Evolutionary conservation across 306 rosid genomes (phyloP).

Genomic region (Cyclanthera cordifolia): DNA sequence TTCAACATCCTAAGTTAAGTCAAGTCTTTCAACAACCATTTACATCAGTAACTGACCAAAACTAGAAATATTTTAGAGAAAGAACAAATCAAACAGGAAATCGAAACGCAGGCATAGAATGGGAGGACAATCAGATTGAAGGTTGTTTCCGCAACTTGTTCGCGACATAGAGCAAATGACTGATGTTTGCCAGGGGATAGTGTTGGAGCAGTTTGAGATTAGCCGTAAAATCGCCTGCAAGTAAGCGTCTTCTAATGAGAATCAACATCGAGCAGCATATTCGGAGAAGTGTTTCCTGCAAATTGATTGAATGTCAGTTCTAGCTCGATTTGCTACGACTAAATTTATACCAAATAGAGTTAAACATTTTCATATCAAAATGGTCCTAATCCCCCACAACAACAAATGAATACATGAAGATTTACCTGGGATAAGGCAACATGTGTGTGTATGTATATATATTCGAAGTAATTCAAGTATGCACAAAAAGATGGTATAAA

Average conservation of each 20-base stretch:
- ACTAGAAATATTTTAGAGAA: constrained; percentile 14
- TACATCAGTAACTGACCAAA: constrained; percentile 48
- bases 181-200: constrained; percentile 81
- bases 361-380: not conserved
- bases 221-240: constrained; percentile 95
- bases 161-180: constrained; percentile 94
- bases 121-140: constrained; percentile 26
- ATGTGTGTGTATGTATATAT: not conserved
- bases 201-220: constrained; percentile 88
- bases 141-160: constrained; percentile 79
- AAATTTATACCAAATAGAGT: not conserved
- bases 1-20: constrained; percentile 1
- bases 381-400: not conserved
- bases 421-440: not conserved
- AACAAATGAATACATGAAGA: not conserved
- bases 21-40: constrained; percentile 23
- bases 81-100: constrained; percentile 7
- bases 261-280: constrained; percentile 94
- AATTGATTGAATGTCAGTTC: not conserved
- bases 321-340: not conserved
- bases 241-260: constrained; percentile 75
- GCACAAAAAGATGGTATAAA: not conserved
- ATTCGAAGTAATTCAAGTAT: no score
- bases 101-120: not conserved
- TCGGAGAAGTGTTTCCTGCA: constrained; percentile 88